Evolutionary conservation across 768 basidiomycete species (phyloP), one percentile per base, ranked within the genome.

Genomic region (Podaxis sp.): DNA sequence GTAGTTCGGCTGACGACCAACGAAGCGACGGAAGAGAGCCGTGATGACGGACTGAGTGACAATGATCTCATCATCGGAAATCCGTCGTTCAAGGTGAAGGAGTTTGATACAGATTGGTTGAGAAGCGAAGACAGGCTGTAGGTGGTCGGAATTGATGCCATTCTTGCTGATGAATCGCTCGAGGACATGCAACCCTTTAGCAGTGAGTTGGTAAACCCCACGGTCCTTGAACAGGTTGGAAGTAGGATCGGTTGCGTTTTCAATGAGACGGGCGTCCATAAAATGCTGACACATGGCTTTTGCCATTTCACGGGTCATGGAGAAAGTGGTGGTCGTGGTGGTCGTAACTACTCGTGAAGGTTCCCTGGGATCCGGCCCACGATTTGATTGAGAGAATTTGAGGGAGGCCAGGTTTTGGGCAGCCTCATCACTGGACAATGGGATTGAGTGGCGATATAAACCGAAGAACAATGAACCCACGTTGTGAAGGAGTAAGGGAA

Each of bases 151-250:
- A 66, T 90, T 93, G 79, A 99, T 98, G 69, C 97, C 97, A 74
- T 99, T 99, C 83, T 96, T 98, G 75, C 90, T 91, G 80, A 99
- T 97, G 82, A 99, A 99, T n/a, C 97, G 89, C 73, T 99, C 97
- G 66, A 99, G 88, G 70, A 99, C 93, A 71, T 99, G 97, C 56
- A 99, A 88, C 57, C 97, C 97, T 79, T 99, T 99, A 15, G 97
- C 93, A 12, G 97, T 99, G 72, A 97, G 84, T 71, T 89, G 85
- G 77, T 95, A 99, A 63, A 98, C 90, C 64, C 96, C 96, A 58
- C 97, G 90, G 69, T 99, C 97, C 79, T 98, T 98, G 89, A 99
- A 99, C 44, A 92, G 83, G 68, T 90, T 89, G 15, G 91, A 90
- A 24, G 84, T 82, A 37, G 90, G 90, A 77, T 99, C 97, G 17